Base-by-base conservation (phyloP, 2,329 filamentous ascomycete genomes). In the Bipolaris cookei region DNA sequence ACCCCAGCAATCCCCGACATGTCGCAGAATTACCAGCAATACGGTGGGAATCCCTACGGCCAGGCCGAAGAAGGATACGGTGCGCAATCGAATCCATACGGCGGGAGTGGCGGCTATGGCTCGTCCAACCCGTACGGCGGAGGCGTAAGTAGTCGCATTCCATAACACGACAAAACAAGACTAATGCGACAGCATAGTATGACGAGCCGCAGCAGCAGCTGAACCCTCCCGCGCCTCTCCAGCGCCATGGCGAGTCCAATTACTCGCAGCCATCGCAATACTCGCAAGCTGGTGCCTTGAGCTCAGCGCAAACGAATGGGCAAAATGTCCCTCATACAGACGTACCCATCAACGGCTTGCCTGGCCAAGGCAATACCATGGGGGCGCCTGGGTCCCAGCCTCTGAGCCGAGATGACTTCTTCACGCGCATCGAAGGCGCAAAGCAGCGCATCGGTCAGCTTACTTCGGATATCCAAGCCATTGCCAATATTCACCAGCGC, bases 401-500 rank as follows among this genome's bases (percentile, higher is more conserved):
- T 4, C 79, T 91, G 68, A 83, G 83, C 51, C 86, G 88, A 72
- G 80, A 84, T 62, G 88, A 90, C 63, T 92, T 90, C 78, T 83
- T 92, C 62, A 76, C 80, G 67, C 88, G 88, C 75, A 86, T 91
- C 63, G 82, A 86, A 67, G 84, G 82, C 66, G 83, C 88, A 58
- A 89, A 89, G 76, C 81, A 83, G 66, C 84, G 90, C 66, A 90
- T 93, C 74, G 82, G 84, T 58, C 82, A 82, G 44, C 83, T 93
- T 54, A 86, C 85, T n/a, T 80, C 78, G 42, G 86, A 88, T 70
- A 86, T 93, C 69, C 82, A 86, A 67, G 79, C 86, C 67, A 90
- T 93, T 65, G 85, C 84, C 42, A 83, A 83, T 54, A 81, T 90
- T 52, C 90, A 93, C 77, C 88, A 91, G 80, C 88, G 88, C 71